A percentile compares a stretch with the other conserved stretches of the same genome.
phyloP scores from a whole-genome alignment of 2,329 filamentous ascomycete species.

The Stagonosporopsis chrysanthemi region DNA sequence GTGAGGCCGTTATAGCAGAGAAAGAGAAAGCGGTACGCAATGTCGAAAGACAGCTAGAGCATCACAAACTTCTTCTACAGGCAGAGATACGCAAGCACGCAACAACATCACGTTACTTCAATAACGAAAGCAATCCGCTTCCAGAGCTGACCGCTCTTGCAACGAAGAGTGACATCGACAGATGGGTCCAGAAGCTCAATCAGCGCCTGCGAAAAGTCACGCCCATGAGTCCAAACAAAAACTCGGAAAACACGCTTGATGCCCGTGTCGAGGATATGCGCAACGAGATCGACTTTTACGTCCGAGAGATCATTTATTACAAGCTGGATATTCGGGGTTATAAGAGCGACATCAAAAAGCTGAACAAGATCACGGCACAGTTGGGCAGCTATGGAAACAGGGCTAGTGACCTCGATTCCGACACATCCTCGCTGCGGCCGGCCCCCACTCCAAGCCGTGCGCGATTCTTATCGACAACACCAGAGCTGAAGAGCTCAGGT shows the following conservation, averaged over 20 bases:
- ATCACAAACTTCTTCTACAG: conserved; percentile 51
- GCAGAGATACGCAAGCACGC: conserved; percentile 52
- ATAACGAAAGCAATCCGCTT: conserved; percentile 33
- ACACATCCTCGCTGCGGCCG: conserved; percentile 35
- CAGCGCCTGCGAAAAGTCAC: conserved; percentile 41
- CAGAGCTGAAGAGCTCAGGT: conserved; percentile 27
- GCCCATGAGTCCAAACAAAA: conserved; percentile 7
- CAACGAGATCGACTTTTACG: conserved; percentile 53
- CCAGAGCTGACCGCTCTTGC: conserved; percentile 41
- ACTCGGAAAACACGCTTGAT: conserved; percentile 19
- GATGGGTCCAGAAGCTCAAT: conserved; percentile 45
- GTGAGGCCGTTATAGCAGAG: conserved; percentile 42
- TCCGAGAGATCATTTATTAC: conserved; percentile 58
- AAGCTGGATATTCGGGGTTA: conserved; percentile 59
- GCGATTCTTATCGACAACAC: conserved; percentile 26
- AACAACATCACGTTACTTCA: conserved; percentile 30
- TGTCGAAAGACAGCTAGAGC: conserved; percentile 49
- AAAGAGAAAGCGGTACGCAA: conserved; percentile 41
- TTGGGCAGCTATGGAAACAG: conserved; percentile 34
- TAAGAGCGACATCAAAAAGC: conserved; percentile 50
- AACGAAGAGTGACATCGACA: conserved; percentile 45
- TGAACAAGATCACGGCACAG: conserved; percentile 39
- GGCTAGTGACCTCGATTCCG: conserved; percentile 37
- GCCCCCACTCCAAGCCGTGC: conserved; percentile 35
- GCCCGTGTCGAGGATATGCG: conserved; percentile 42